phyloP scores from a whole-genome alignment of 768 basidiomycete species.

The Tylopilus sp. region DNA sequence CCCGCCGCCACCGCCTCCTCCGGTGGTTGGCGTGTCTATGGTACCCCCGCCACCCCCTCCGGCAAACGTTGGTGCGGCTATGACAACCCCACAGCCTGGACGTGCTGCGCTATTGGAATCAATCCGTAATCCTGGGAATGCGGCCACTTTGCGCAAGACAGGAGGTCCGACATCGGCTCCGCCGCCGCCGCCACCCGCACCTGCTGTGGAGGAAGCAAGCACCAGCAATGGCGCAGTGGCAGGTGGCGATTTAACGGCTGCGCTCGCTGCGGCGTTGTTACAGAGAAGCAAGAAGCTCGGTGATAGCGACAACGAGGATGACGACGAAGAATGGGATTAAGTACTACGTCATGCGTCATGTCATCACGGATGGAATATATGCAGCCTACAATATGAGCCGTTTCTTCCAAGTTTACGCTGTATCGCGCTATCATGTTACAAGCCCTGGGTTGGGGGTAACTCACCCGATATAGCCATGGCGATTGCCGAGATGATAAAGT shows the following conservation, averaged over 20 bases:
- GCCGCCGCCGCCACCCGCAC: constrained; percentile 33
- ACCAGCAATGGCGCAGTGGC: constrained; percentile 32
- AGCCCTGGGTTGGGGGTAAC: constrained; percentile 19
- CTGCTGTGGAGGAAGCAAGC: constrained; percentile 30
- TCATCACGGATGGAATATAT: constrained; percentile 3
- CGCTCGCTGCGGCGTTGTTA: constrained; percentile 78
- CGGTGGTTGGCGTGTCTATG: too few species aligned
- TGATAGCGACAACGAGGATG: constrained; percentile 80
- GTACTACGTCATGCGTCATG: constrained; percentile 1
- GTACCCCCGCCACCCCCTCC: constrained; percentile 41
- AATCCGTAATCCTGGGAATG: constrained; percentile 80
- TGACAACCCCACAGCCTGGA: constrained; percentile 52
- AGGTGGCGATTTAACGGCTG: constrained; percentile 74
- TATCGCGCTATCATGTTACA: background rate
- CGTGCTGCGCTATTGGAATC: constrained; percentile 68
- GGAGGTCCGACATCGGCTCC: constrained; percentile 30
- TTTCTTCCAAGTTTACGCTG: background rate
- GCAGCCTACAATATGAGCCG: constrained; percentile 5
- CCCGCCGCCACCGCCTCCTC: constrained; percentile 31
- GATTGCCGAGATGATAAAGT: constrained; percentile 31
- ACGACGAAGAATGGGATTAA: constrained; percentile 62
- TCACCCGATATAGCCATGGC: constrained; percentile 27
- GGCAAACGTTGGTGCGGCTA: constrained; percentile 22
- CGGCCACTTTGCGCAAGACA: constrained; percentile 65
- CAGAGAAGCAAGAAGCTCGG: constrained; percentile 85